Percentiles rank a stretch among this genome's conserved stretches.
Conservation (phyloP, 306 rosid species). For the Rosa rugosa region DNA sequence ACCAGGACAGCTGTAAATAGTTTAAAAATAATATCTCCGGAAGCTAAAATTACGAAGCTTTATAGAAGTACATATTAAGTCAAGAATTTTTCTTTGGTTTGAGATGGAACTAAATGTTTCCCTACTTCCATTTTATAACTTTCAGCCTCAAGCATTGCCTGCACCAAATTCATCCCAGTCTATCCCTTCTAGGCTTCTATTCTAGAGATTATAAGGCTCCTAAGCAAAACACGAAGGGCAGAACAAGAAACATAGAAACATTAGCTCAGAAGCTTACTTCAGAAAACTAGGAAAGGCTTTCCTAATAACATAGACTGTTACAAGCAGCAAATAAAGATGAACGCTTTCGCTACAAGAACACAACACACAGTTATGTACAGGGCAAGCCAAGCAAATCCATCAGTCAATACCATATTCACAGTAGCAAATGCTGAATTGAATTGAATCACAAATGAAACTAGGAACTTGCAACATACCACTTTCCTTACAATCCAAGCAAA, state of each 20-base stretch:
- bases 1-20: neutral
- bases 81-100: neutral
- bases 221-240: neutral
- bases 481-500: constrained; percentile 10
- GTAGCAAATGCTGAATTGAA: neutral
- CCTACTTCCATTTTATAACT: neutral
- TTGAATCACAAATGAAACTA: neutral
- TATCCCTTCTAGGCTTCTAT: neutral
- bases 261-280: no score
- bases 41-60: neutral
- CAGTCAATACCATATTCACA: neutral
- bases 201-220: neutral
- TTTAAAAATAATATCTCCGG: neutral
- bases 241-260: no score
- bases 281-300: neutral
- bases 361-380: neutral
- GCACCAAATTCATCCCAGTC: neutral
- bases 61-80: neutral
- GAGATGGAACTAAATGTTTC: neutral
- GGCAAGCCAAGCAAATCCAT: neutral
- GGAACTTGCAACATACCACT: neutral
- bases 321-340: neutral
- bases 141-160: neutral
- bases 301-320: neutral
- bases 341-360: neutral